phyloP scores from a whole-genome alignment of 2,329 filamentous ascomycete species.

The Botrytis cinerea region DNA sequence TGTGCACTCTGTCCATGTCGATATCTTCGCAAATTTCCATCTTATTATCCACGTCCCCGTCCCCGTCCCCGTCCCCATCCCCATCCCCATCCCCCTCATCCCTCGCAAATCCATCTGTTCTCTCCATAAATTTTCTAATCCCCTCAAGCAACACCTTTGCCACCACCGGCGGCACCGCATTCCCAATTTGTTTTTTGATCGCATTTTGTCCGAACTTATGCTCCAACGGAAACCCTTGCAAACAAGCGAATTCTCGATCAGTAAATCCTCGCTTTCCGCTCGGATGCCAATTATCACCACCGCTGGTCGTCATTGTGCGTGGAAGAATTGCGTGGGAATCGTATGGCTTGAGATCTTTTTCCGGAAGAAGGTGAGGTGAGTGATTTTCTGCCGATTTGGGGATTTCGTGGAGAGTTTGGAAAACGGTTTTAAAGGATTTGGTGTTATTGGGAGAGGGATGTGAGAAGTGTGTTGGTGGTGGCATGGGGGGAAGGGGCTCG shows the following conservation, averaged over 20 bases:
- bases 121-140: conserved; percentile 43
- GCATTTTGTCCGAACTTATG: conserved; percentile 56
- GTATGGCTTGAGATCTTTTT: conserved; percentile 43
- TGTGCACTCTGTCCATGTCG: background rate
- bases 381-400: conserved; percentile 45
- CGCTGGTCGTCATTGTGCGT: conserved; percentile 65
- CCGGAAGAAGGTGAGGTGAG: conserved; percentile 28
- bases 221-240: conserved; percentile 67
- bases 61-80: too few species aligned
- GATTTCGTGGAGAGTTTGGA: conserved; percentile 36
- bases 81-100: conserved; percentile 34
- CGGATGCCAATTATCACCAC: conserved; percentile 65
- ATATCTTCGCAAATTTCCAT: background rate
- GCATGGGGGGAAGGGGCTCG: conserved; percentile 67
- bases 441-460: conserved; percentile 37
- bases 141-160: conserved; percentile 49
- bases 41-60: background rate
- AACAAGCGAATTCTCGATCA: conserved; percentile 60
- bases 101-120: conserved; percentile 32
- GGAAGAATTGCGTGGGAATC: conserved; percentile 51
- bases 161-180: conserved; percentile 70
- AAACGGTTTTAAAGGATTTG: conserved; percentile 49
- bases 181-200: conserved; percentile 69
- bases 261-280: conserved; percentile 65
- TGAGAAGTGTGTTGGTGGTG: conserved; percentile 58